These are phyloP conservation scores for Fremontodendron californicum DNA, from an alignment of 345 rosid genomes.

Conservation along the genomic window DNA sequence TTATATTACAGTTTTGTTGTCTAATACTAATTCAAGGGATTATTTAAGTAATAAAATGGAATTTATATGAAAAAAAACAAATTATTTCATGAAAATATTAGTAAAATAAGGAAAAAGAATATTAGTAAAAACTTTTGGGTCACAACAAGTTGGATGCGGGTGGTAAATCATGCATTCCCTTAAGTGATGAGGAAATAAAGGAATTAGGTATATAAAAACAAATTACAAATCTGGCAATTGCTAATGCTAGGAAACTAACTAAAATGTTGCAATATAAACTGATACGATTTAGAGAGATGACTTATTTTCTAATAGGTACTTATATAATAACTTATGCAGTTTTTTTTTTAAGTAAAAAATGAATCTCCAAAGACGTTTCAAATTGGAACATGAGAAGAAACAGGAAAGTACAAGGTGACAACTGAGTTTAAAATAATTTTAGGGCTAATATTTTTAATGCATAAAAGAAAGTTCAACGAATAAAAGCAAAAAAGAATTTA, in stretches of 20 bases:
- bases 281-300: background rate
- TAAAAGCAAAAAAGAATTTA: background rate
- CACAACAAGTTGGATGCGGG: background rate
- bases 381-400: too few species aligned
- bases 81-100: background rate
- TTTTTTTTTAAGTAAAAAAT: background rate
- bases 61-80: background rate
- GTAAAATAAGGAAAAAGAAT: background rate
- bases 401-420: background rate
- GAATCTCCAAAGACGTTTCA: conserved; percentile 3
- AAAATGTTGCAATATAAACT: background rate
- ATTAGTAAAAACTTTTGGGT: background rate
- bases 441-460: background rate
- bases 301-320: background rate
- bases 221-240: background rate
- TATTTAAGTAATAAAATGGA: background rate
- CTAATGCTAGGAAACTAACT: background rate
- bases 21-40: background rate
- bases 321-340: too few species aligned
- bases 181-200: background rate
- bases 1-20: background rate
- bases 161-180: background rate
- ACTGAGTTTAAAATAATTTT: background rate
- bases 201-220: background rate
- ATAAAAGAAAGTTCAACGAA: background rate